These are phyloP conservation scores for Hordeum marinum DNA, from an alignment of 176 grass and related monocot species.

Conservation along the genomic window DNA sequence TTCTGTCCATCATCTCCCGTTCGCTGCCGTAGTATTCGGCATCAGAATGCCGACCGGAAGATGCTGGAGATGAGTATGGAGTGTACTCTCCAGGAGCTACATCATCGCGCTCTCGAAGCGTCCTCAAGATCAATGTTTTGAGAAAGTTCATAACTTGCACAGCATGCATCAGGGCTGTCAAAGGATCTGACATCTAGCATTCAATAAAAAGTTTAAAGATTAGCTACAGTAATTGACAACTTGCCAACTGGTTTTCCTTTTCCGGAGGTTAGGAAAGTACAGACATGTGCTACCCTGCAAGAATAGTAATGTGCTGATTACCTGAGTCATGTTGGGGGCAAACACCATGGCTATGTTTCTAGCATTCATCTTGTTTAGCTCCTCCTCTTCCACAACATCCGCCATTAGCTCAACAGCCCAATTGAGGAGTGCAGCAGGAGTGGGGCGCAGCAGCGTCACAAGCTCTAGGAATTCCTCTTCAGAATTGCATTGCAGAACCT, in stretches of 20 bases:
- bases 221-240: not conserved
- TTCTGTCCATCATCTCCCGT: slow-evolving; percentile 40
- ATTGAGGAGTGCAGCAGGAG: slow-evolving; percentile 63
- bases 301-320: slow-evolving; percentile 18
- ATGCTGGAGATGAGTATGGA: slow-evolving; percentile 61
- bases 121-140: slow-evolving; percentile 85
- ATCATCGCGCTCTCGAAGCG: slow-evolving; percentile 65
- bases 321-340: slow-evolving; percentile 97
- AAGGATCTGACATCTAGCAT: slow-evolving; percentile 95
- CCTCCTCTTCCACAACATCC: slow-evolving; percentile 86
- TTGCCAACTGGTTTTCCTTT: not conserved
- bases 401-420: slow-evolving; percentile 92
- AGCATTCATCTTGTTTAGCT: slow-evolving; percentile 93
- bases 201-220: slow-evolving; percentile 23
- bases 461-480: slow-evolving; percentile 78
- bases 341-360: slow-evolving; percentile 97
- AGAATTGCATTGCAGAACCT: slow-evolving; percentile 76
- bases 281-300: not conserved
- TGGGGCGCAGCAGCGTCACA: slow-evolving; percentile 57
- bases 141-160: slow-evolving; percentile 99
- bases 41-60: slow-evolving; percentile 16
- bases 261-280: not conserved
- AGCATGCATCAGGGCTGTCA: slow-evolving; percentile 93
- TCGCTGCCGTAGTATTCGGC: slow-evolving; percentile 37
- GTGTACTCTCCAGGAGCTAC: slow-evolving; percentile 45